Base-by-base conservation (phyloP, 169 alveolate species). In the Prorocentrum cordatum region DNA sequence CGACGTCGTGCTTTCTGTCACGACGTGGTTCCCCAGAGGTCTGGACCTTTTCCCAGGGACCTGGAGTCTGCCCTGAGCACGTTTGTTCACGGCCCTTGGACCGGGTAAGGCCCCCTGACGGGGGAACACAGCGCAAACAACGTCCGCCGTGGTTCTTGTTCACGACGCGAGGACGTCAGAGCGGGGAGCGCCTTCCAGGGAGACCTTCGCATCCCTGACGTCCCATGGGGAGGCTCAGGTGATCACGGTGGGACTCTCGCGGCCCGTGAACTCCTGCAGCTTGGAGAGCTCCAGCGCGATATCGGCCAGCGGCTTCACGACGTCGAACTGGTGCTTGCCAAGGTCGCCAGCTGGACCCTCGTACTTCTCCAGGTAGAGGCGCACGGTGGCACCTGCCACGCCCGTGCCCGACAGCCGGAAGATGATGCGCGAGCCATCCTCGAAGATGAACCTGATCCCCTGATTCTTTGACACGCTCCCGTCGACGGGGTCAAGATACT, bases 361-460 rank as follows among this genome's bases (percentile, higher is more conserved):
- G 82, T 93, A 95, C 91, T 94, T 92, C 92, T 97, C 99, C 83
- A 96, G 95, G 92, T 97, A 97, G 66, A 97, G 91, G 80, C 99
- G 95, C 38, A 97, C 94, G 58, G 99, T 96, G 4, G 98, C 98
- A 24, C 98, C 98, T 95, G 93, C 80, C 95, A 93, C 79, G n/a
- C 98, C 91, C 94, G 97, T 84, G 35, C 93, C 93, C 36, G 92
- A 38, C 33, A 70, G 29, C 36, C 83, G 83, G 22, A 70, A 29
- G n/a, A 70, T 64, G 4, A 70, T 50, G 35, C 83, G 83, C 26
- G 83, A 47, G 6, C 97, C 97, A 73, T 96, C 96, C n/a, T 92
- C 92, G 88, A 93, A 95, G 85, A 94, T 92, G 90, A 95, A 94
- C 62, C 96, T 95, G 38, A 96, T 86, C 61, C 98, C 99, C 93